phyloP scores from a whole-genome alignment of 2,329 filamentous ascomycete species.

The Trichoderma asperellum region DNA sequence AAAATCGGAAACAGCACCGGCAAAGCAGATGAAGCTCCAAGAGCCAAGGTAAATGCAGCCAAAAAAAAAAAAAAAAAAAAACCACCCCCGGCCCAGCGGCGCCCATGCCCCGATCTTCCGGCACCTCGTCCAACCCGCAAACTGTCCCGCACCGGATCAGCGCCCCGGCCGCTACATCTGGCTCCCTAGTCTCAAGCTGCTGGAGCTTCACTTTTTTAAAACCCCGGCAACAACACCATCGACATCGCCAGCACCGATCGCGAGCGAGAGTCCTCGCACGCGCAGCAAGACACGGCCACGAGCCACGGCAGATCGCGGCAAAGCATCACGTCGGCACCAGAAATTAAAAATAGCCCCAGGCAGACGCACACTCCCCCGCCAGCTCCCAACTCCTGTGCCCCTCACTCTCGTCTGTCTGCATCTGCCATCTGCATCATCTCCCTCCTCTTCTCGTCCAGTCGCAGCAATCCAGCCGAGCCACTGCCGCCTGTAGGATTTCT shows the following conservation, averaged over 20 bases:
- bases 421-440: slow-evolving; percentile 2
- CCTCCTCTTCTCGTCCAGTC: neutral
- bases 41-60: neutral
- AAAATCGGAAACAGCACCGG: slow-evolving; percentile 10
- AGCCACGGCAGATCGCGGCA: neutral
- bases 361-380: slow-evolving; percentile 7
- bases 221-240: neutral
- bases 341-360: neutral
- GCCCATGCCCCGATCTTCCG: slow-evolving; percentile 19
- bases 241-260: neutral
- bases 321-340: neutral
- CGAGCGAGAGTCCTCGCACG: neutral
- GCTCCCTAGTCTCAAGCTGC: neutral
- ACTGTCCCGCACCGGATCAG: slow-evolving; percentile 10
- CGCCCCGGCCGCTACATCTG: slow-evolving; percentile 9
- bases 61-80: neutral
- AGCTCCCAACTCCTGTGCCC: neutral
- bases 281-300: neutral
- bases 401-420: slow-evolving; percentile 1
- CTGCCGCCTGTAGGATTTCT: neutral
- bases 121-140: slow-evolving; percentile 14
- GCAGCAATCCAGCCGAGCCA: neutral
- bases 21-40: neutral
- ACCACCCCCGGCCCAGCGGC: slow-evolving; percentile 2
- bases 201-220: neutral